A percentile compares a stretch with the other conserved stretches of the same genome.
phyloP scores from a whole-genome alignment of 2,329 filamentous ascomycete genomes.

The Sporothrix sp. region DNA sequence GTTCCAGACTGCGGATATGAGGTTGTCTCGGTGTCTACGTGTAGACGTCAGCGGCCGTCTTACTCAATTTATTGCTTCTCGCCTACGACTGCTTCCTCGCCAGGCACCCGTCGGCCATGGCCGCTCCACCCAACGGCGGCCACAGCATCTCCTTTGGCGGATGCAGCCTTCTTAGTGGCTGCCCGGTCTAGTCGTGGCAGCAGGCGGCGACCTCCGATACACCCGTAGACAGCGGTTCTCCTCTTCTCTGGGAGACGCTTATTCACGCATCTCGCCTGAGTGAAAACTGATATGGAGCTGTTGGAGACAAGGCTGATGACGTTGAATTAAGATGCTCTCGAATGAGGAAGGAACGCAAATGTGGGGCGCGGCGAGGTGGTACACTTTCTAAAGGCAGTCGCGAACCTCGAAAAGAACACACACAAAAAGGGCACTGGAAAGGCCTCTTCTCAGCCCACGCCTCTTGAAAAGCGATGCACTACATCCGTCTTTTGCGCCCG shows the following conservation, averaged over 20 bases:
- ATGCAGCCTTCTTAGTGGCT: neutral
- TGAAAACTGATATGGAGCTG: too few relatives aligned
- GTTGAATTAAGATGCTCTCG: too few relatives aligned
- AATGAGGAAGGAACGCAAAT: neutral
- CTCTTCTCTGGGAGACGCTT: too few relatives aligned
- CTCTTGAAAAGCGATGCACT: slow-evolving; percentile 42
- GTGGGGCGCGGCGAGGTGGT: slow-evolving; percentile 1
- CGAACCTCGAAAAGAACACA: neutral
- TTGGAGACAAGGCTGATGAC: too few relatives aligned
- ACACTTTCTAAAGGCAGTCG: too few relatives aligned
- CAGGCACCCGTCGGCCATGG: neutral
- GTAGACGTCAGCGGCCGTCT: neutral
- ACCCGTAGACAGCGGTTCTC: too few relatives aligned
- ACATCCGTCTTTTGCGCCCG: slow-evolving; percentile 44
- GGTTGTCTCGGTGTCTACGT: too few relatives aligned
- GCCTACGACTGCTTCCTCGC: neutral
- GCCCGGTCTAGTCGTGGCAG: neutral
- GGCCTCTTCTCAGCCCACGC: neutral
- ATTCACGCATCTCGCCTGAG: too few relatives aligned
- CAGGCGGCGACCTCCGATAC: slow-evolving; percentile 8
- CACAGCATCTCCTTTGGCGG: too few relatives aligned
- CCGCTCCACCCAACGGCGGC: neutral
- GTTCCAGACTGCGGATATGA: neutral
- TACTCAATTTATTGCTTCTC: neutral
- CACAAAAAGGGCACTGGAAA: too few relatives aligned